Evolutionary conservation across 371 early-diverging fungal species (phyloP).

Genomic region (Saksenaea oblongispora): DNA sequence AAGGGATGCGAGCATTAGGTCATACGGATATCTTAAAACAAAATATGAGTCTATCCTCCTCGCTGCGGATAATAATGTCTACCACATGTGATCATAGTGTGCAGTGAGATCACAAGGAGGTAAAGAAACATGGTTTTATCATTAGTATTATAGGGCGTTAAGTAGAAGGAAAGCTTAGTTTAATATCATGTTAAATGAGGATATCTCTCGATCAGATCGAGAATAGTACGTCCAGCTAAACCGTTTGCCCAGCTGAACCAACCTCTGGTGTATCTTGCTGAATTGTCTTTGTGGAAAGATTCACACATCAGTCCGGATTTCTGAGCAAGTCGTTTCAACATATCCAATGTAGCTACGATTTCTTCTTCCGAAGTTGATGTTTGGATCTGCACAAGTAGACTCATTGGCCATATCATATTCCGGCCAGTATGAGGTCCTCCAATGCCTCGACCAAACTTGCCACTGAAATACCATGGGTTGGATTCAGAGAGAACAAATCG

Average conservation of each 20-base stretch:
- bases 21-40: too few relatives aligned
- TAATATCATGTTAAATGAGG: conserved; percentile 25
- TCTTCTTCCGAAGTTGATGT: conserved; percentile 39
- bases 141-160: too few relatives aligned
- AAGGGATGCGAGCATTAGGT: too few relatives aligned
- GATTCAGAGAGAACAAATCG: conserved; percentile 46
- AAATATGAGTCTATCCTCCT: too few relatives aligned
- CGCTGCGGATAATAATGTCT: too few relatives aligned
- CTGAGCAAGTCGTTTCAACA: conserved; percentile 31
- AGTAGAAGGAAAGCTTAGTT: background rate
- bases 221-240: conserved; percentile 46
- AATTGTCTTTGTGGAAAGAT: conserved; percentile 41
- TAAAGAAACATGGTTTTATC: too few relatives aligned
- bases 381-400: conserved; percentile 33
- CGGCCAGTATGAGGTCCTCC: conserved; percentile 60
- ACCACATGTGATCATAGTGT: too few relatives aligned
- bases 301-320: conserved; percentile 52
- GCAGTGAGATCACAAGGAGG: too few relatives aligned
- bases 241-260: conserved; percentile 66
- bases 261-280: conserved; percentile 37
- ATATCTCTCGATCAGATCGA: conserved; percentile 27
- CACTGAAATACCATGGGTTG: conserved; percentile 64
- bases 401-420: conserved; percentile 45
- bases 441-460: conserved; percentile 46
- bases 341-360: conserved; percentile 34